These are phyloP conservation scores for Colletotrichum salicis DNA, from an alignment of 2,329 filamentous ascomycete species.

Conservation along the genomic window DNA sequence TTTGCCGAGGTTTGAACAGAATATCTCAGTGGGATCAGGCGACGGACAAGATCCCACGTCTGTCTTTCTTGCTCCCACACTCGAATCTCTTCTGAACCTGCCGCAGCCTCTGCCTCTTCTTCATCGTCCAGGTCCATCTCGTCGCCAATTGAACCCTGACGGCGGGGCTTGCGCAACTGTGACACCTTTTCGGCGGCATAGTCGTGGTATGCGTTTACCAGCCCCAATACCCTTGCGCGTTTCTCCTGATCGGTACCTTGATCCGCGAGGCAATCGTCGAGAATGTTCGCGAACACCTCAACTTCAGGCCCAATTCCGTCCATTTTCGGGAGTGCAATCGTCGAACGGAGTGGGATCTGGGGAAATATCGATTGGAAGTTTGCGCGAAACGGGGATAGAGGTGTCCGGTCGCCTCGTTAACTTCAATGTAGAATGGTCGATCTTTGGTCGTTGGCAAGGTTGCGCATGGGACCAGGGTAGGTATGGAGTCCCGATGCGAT, in stretches of 20 bases:
- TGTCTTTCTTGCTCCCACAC: constrained; percentile 85
- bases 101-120: constrained; percentile 48
- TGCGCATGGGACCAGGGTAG: neutral
- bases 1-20: constrained; percentile 42
- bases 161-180: constrained; percentile 53
- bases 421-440: neutral
- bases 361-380: neutral
- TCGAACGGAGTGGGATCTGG: neutral
- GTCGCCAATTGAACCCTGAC: constrained; percentile 41
- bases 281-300: constrained; percentile 83
- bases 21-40: constrained; percentile 78
- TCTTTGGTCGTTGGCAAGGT: neutral
- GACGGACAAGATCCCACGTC: constrained; percentile 87
- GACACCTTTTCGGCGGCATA: constrained; percentile 60
- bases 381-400: neutral
- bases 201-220: constrained; percentile 73
- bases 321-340: constrained; percentile 9
- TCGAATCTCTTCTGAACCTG: constrained; percentile 55
- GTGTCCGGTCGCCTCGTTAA: neutral
- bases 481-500: neutral
- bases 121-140: constrained; percentile 68
- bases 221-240: constrained; percentile 73
- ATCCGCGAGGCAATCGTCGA: constrained; percentile 77
- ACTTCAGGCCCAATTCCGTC: constrained; percentile 73
- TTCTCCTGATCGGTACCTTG: constrained; percentile 62